A percentile compares a stretch with the other conserved stretches of the same genome.
These are phyloP conservation scores for Dendrobium nobile DNA, from an alignment of 106 monocot species.

Conservation along the genomic window DNA sequence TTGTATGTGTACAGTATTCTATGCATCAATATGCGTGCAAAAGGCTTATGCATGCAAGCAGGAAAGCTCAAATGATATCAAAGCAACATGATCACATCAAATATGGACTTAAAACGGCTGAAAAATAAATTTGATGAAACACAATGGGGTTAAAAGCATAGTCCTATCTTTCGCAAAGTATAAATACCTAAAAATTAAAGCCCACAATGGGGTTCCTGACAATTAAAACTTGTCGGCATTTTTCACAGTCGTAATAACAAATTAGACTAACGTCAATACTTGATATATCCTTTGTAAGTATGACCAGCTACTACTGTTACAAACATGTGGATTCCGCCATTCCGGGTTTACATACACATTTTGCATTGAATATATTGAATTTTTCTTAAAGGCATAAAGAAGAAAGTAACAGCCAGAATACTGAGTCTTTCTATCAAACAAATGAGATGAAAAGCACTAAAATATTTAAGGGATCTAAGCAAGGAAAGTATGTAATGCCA, in stretches of 20 bases:
- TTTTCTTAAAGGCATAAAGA: background rate
- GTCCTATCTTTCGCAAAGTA: background rate
- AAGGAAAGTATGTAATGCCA: background rate
- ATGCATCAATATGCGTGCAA: too few species aligned
- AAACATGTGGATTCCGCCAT: background rate
- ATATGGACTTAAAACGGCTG: too few species aligned
- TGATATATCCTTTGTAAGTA: background rate
- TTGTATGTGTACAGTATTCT: too few species aligned
- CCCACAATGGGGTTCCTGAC: background rate
- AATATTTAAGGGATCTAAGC: background rate
- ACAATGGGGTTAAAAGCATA: too few species aligned
- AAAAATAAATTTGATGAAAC: too few species aligned
- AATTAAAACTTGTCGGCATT: background rate
- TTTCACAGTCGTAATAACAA: background rate
- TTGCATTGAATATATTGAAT: background rate
- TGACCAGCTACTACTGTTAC: background rate
- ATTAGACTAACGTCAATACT: background rate
- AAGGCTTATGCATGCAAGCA: too few species aligned
- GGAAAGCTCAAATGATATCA: too few species aligned
- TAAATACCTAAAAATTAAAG: background rate
- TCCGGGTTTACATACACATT: background rate
- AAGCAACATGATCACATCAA: too few species aligned
- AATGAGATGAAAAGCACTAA: slow-evolving; percentile 1
- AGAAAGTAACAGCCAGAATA: background rate
- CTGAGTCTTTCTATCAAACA: background rate